Percentiles rank a stretch among this genome's conserved stretches.
Evolutionary conservation across 176 grass and related monocot genomes (phyloP).

Genomic region (Aegilops umbellulata): DNA sequence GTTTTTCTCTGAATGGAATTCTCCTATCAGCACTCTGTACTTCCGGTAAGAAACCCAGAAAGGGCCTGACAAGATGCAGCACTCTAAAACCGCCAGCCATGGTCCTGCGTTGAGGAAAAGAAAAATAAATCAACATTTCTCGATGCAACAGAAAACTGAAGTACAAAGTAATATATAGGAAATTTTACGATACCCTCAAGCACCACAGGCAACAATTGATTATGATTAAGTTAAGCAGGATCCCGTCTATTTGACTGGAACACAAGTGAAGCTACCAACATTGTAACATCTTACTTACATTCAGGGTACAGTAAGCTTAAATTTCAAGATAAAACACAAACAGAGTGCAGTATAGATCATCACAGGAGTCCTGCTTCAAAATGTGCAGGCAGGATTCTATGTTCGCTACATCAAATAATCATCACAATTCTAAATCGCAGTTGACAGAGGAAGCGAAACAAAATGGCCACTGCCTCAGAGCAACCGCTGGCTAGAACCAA

Average conservation of each 20-base stretch:
- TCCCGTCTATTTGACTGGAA: slow-evolving; percentile 9
- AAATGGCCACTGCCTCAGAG: neutral
- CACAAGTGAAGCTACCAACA: neutral
- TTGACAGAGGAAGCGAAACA: neutral
- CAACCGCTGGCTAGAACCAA: neutral
- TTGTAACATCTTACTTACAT: neutral
- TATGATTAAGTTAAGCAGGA: neutral
- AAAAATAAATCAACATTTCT: neutral
- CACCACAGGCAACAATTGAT: neutral
- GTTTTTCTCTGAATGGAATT: slow-evolving; percentile 92
- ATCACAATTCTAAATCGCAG: neutral
- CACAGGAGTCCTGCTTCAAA: neutral
- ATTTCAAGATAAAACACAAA: neutral
- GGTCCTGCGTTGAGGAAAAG: slow-evolving; percentile 14
- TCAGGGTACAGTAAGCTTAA: neutral
- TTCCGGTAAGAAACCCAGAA: slow-evolving; percentile 89
- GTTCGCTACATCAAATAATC: neutral
- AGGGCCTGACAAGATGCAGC: slow-evolving; percentile 89
- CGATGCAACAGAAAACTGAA: neutral
- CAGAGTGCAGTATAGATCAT: neutral
- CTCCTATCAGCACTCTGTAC: slow-evolving; percentile 89
- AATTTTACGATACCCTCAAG: too few relatives aligned
- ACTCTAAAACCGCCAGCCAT: slow-evolving; percentile 96
- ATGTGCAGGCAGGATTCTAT: neutral
- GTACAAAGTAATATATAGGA: neutral